Base-by-base conservation (phyloP, 2,329 filamentous ascomycete species). In the Pseudogymnoascus destructans region DNA sequence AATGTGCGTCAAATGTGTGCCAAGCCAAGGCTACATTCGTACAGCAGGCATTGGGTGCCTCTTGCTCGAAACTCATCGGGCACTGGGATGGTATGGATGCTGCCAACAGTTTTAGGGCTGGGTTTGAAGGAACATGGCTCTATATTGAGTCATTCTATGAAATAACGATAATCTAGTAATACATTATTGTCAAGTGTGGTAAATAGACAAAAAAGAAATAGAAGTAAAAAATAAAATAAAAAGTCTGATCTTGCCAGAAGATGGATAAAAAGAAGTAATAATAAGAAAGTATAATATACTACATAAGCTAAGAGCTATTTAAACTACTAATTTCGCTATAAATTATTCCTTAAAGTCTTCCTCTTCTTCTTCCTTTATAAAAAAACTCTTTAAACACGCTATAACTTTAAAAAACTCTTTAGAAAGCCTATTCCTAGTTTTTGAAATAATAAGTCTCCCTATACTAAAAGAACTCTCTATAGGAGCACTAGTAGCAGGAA, bases 121-220 rank as follows among this genome's bases (percentile, higher is more conserved):
- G 46, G 25, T 32, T 52, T 52, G 25, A 5, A 27, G 10, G 25
- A 32, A 52, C 46, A 52, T 17, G 25, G 15, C n/a, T 52, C 15
- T 52, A 7, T 52, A 11, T 11, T n/a, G 25, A 52, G 46, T 19
- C 25, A 52, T 52, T 30, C 46, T 52, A 30, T 52, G 46, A 30
- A 52, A 52, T 52, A 52, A 30, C 30, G 46, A 52, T 52, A 52
- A 52, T 52, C 46, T 52, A 52, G n/a, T 52, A 52, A 52, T 52
- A 52, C 46, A 52, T 30, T 15, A 13, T 52, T 52, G 46, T 30
- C 46, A 58, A 64, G 58, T 57, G 58, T 49, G 59, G 61, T 58
- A 61, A 59, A 62, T 54, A 63, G 59, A 60, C 62, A 57, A 60
- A 64, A 63, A 62, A 56, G 62, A 57, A 46, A 30, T 30, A 59